Evolutionary conservation across 495 filamentous ascomycete species (phyloP).

Genomic region (Chaetomidium leptoderma): DNA sequence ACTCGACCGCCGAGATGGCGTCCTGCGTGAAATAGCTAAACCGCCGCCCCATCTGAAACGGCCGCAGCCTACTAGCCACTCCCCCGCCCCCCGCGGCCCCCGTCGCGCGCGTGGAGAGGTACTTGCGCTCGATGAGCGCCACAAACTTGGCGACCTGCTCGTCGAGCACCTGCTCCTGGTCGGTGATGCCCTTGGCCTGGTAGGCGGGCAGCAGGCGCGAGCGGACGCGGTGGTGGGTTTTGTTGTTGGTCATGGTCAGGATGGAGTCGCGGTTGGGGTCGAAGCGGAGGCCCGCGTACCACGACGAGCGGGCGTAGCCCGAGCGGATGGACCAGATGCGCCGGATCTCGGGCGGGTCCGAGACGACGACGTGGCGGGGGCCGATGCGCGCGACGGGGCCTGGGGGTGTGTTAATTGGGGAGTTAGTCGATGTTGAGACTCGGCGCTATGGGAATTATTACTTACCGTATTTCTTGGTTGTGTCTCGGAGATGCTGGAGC

Average conservation of each 20-base stretch:
- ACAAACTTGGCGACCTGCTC: neutral
- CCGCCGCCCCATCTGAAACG: neutral
- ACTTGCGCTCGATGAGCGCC: neutral
- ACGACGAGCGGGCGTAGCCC: neutral
- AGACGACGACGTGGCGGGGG: neutral
- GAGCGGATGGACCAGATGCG: slow-evolving; percentile 6
- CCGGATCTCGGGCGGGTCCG: neutral
- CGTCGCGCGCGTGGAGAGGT: neutral
- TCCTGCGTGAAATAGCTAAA: neutral
- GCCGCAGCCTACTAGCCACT: too few species aligned
- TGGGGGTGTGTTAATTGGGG: neutral
- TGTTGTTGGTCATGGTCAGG: neutral
- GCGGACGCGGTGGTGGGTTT: neutral
- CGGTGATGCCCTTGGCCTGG: neutral
- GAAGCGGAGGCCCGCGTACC: neutral
- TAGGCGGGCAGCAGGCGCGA: neutral
- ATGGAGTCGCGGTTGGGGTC: neutral
- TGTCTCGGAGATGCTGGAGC: neutral
- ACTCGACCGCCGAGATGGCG: neutral
- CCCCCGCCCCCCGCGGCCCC: neutral
- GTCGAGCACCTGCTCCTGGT: neutral
- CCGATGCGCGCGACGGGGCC: neutral
- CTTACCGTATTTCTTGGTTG: neutral
- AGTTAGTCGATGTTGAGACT: neutral
- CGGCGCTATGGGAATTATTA: neutral